Conservation (phyloP, 805 yeast genomes). For the Suhomyces sp. region DNA sequence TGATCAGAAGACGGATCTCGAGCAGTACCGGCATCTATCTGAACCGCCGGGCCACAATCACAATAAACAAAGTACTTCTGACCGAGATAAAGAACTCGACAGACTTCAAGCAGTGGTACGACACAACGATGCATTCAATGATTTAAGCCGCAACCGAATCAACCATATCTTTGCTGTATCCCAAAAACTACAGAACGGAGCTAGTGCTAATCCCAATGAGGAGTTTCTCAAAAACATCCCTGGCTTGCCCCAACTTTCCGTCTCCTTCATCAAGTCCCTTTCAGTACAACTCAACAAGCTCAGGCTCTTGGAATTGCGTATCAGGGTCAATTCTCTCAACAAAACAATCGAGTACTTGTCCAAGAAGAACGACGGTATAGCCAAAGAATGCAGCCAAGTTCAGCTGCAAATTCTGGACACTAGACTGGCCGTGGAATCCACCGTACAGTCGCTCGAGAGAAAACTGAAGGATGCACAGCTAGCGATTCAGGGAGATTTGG, state of each 20-base stretch:
- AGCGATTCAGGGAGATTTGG: not conserved
- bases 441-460: not conserved
- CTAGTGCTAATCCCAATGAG: not conserved
- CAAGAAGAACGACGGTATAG: not conserved
- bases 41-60: not conserved
- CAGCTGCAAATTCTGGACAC: not conserved
- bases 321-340: conserved; percentile 12
- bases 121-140: conserved; percentile 23
- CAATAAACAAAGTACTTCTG: not conserved
- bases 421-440: not conserved
- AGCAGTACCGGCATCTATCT: not conserved
- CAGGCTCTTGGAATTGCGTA: conserved; percentile 16
- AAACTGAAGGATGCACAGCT: not conserved
- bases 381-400: not conserved
- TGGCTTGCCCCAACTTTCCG: conserved; percentile 14
- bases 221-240: not conserved
- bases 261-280: conserved; percentile 20
- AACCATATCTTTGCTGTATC: conserved; percentile 24
- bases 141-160: conserved; percentile 20
- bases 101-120: conserved; percentile 5
- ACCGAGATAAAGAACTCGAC: not conserved
- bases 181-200: conserved; percentile 5
- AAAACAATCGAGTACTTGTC: not conserved
- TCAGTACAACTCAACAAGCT: conserved; percentile 32
- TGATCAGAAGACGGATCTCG: not conserved